Conservation (phyloP, 1,284 basidiomycete species). For the Trichosporon sp. region DNA sequence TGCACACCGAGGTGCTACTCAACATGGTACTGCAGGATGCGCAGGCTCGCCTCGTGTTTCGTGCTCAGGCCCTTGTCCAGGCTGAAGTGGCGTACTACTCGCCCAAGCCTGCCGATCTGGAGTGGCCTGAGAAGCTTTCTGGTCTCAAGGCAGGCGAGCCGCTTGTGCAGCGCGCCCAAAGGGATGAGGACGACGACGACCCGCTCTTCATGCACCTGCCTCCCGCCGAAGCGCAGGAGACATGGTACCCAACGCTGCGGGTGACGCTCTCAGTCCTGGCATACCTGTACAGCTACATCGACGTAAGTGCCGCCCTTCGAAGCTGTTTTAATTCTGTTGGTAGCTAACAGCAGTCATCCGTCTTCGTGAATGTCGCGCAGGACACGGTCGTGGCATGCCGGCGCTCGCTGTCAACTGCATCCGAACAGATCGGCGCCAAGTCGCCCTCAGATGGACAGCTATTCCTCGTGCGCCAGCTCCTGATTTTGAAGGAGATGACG, state of each 20-base stretch:
- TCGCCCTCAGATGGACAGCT: slow-evolving; percentile 69
- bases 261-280: slow-evolving; percentile 85
- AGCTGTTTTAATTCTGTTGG: neutral
- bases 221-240: slow-evolving; percentile 72
- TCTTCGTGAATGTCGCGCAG: slow-evolving; percentile 91
- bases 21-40: slow-evolving; percentile 90
- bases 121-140: slow-evolving; percentile 72
- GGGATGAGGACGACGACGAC: slow-evolving; percentile 52
- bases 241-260: slow-evolving; percentile 84
- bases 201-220: slow-evolving; percentile 68
- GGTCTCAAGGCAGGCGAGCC: slow-evolving; percentile 22
- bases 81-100: slow-evolving; percentile 80
- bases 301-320: slow-evolving; percentile 61
- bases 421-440: slow-evolving; percentile 64
- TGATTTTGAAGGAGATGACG: slow-evolving; percentile 86
- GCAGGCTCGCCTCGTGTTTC: slow-evolving; percentile 85
- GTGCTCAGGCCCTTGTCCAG: slow-evolving; percentile 86
- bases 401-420: slow-evolving; percentile 71
- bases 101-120: slow-evolving; percentile 70
- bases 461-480: slow-evolving; percentile 84
- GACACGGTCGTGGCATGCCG: slow-evolving; percentile 82
- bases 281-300: slow-evolving; percentile 84
- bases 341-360: slow-evolving; percentile 66
- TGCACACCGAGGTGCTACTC: slow-evolving; percentile 73
- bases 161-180: slow-evolving; percentile 30